Evolutionary conservation across 78 protist genomes (phyloP).

Genomic region (Dictyostelium capitatum): DNA sequence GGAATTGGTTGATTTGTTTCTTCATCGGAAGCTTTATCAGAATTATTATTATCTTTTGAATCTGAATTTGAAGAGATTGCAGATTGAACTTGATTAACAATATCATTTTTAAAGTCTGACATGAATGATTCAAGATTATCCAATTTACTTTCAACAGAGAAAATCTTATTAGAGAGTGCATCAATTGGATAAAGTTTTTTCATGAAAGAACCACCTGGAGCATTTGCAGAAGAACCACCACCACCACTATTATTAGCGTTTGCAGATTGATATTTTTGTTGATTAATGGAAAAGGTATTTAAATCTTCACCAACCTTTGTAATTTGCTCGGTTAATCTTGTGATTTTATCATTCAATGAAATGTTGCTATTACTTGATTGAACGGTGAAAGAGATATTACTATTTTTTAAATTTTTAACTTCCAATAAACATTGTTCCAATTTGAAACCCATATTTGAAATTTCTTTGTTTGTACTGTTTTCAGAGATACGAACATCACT

Average conservation of each 20-base stretch:
- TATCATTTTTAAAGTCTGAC: constrained; percentile 24
- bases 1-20: not conserved
- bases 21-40: not conserved
- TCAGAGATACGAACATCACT: constrained; percentile 9
- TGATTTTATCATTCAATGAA: not conserved
- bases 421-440: not conserved
- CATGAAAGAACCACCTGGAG: constrained; percentile 45
- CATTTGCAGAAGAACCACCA: too few species aligned
- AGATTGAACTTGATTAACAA: constrained; percentile 8
- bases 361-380: not conserved
- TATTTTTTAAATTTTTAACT: not conserved
- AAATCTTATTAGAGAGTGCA: constrained; percentile 45
- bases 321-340: not conserved
- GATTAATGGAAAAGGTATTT: not conserved
- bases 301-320: not conserved
- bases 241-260: not conserved
- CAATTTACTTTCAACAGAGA: constrained; percentile 49
- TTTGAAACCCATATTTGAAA: not conserved
- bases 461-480: too few species aligned
- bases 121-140: constrained; percentile 19
- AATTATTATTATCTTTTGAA: not conserved
- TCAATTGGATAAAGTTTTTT: constrained; percentile 72
- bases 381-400: not conserved
- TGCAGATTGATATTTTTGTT: not conserved
- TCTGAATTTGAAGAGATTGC: not conserved